Percentiles rank a stretch among this genome's conserved stretches.
Evolutionary conservation across 2,329 filamentous ascomycete species (phyloP).

Genomic region (Chrysoporthe deuterocubensis): DNA sequence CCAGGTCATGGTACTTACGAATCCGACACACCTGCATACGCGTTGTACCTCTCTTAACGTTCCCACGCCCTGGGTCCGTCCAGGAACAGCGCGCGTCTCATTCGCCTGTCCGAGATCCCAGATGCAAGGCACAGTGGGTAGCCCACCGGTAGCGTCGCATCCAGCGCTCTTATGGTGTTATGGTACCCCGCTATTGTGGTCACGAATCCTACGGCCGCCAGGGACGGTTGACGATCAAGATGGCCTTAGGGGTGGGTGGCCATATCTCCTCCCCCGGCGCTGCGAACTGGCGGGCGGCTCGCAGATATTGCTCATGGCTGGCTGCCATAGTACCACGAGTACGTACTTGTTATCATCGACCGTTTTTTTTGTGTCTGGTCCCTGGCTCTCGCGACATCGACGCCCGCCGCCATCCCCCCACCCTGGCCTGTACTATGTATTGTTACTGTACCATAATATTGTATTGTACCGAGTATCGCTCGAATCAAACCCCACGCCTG

Average conservation of each 20-base stretch:
- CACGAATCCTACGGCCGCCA: conserved; percentile 15
- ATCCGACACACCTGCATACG: conserved; percentile 7
- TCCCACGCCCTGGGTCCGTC: conserved; percentile 13
- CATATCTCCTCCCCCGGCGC: conserved; percentile 11
- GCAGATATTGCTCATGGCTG: background rate
- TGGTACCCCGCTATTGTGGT: conserved; percentile 27
- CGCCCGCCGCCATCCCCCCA: too few relatives aligned
- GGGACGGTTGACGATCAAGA: conserved; percentile 15
- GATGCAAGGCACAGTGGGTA: conserved; percentile 22
- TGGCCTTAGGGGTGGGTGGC: conserved; percentile 18
- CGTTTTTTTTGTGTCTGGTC: background rate
- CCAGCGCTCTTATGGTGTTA: conserved; percentile 17
- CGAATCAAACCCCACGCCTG: conserved; percentile 7
- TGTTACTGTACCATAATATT: too few relatives aligned
- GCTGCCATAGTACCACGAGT: too few relatives aligned
- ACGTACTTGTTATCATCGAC: background rate
- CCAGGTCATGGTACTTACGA: background rate
- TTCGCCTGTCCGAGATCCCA: conserved; percentile 24
- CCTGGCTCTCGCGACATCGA: background rate
- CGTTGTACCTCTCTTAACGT: conserved; percentile 5
- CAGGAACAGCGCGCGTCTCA: conserved; percentile 27
- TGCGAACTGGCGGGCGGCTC: conserved; percentile 17
- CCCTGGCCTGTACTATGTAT: too few relatives aligned
- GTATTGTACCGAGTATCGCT: background rate
- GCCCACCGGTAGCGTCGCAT: conserved; percentile 15